Evolutionary conservation across 345 rosid species (phyloP).

Genomic region (Eucalyptus curtisii): DNA sequence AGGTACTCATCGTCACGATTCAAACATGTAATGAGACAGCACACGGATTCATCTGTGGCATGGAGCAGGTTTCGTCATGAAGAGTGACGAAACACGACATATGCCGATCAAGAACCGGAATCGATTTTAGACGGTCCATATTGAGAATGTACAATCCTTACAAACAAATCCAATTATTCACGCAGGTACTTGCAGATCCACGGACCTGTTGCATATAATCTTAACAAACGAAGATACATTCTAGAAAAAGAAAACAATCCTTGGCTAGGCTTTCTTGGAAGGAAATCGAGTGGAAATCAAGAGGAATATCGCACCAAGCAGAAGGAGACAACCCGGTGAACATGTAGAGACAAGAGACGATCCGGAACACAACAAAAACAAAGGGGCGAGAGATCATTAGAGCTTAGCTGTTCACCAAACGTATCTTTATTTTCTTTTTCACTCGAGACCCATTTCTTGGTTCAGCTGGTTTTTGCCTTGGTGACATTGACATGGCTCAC

Average conservation of each 20-base stretch:
- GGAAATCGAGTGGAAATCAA: background rate
- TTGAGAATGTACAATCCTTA: background rate
- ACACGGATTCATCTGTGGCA: background rate
- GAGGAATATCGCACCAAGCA: background rate
- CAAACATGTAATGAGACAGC: background rate
- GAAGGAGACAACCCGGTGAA: background rate
- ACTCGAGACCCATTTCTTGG: background rate
- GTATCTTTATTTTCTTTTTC: background rate
- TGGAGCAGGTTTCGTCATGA: background rate
- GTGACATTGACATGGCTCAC: background rate
- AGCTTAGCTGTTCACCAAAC: background rate
- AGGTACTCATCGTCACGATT: background rate
- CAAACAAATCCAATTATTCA: background rate
- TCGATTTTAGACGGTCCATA: background rate
- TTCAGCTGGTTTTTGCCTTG: background rate
- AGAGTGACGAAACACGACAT: background rate
- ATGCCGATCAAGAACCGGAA: background rate
- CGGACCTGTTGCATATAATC: background rate
- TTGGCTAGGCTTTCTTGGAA: background rate
- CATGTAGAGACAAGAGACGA: background rate
- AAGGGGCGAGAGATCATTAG: background rate
- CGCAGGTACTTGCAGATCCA: background rate
- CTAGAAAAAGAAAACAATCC: background rate
- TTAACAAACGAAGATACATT: background rate
- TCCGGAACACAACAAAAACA: background rate